Evolutionary conservation across 1,284 basidiomycete genomes (phyloP).

Genomic region (Omphalotus olearius): DNA sequence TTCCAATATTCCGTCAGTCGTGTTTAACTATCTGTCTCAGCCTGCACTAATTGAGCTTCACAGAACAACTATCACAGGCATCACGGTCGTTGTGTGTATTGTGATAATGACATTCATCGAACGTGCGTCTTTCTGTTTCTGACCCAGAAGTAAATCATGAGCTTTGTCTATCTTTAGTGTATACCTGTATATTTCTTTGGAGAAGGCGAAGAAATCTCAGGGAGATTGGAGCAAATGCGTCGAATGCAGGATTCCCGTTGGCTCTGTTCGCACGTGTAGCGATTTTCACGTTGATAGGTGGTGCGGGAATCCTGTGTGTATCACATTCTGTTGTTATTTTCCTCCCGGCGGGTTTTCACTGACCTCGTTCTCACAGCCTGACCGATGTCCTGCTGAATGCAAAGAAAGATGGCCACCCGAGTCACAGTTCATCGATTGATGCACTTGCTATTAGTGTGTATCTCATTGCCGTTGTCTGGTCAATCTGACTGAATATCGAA

Average conservation of each 20-base stretch:
- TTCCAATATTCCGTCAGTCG: constrained; percentile 1
- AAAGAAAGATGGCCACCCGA: not conserved
- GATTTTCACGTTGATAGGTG: constrained; percentile 1
- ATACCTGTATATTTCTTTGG: constrained; percentile 5
- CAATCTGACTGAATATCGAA: not conserved
- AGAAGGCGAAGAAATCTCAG: not conserved
- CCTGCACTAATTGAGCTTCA: not conserved
- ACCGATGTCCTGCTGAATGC: not conserved
- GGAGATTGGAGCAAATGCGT: not conserved
- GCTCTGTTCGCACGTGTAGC: constrained; percentile 5
- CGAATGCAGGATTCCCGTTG: not conserved
- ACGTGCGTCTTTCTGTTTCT: not conserved
- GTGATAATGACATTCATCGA: constrained; percentile 1
- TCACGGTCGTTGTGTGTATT: not conserved
- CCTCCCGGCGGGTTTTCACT: not conserved
- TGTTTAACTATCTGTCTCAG: not conserved
- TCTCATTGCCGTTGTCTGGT: not conserved
- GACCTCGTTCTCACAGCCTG: not conserved
- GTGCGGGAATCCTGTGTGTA: constrained; percentile 2
- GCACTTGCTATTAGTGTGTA: constrained; percentile 2
- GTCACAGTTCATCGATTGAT: not conserved
- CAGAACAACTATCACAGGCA: constrained; percentile 5
- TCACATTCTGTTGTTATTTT: not conserved
- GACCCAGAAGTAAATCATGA: not conserved
- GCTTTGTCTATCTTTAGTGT: not conserved